These are phyloP conservation scores for Eucalyptus marginata DNA, from an alignment of 345 rosid species.

Conservation along the genomic window DNA sequence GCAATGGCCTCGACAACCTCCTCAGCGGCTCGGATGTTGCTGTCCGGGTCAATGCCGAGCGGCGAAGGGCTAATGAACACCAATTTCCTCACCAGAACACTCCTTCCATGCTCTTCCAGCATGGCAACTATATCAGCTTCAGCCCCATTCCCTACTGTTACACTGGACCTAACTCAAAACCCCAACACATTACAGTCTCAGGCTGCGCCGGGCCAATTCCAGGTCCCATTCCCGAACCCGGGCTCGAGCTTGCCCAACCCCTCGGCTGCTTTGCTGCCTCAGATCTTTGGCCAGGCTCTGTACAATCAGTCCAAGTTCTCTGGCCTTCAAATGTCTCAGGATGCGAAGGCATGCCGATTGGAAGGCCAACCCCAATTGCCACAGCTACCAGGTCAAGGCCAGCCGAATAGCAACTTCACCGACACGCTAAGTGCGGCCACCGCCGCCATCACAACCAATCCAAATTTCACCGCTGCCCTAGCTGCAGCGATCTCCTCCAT, in stretches of 20 bases:
- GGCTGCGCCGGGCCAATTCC: slow-evolving; percentile 22
- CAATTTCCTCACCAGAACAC: slow-evolving; percentile 57
- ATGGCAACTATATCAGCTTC: slow-evolving; percentile 95
- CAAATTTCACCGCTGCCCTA: slow-evolving; percentile 57
- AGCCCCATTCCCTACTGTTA: slow-evolving; percentile 93
- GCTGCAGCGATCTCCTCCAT: slow-evolving; percentile 56
- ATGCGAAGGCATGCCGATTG: slow-evolving; percentile 8
- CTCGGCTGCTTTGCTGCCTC: slow-evolving; percentile 34
- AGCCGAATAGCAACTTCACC: background rate
- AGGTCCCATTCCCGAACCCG: slow-evolving; percentile 27
- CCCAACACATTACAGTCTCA: slow-evolving; percentile 25
- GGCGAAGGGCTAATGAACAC: slow-evolving; percentile 65
- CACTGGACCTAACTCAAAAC: slow-evolving; percentile 66
- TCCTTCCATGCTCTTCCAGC: slow-evolving; percentile 86
- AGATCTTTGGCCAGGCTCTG: slow-evolving; percentile 47
- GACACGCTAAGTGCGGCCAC: background rate
- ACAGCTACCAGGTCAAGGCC: background rate
- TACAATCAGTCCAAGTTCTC: slow-evolving; percentile 53
- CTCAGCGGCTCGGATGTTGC: slow-evolving; percentile 71
- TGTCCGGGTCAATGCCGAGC: slow-evolving; percentile 80
- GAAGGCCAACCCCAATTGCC: background rate
- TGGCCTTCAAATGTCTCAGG: slow-evolving; percentile 51
- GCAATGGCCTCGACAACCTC: slow-evolving; percentile 91
- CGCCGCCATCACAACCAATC: slow-evolving; percentile 40
- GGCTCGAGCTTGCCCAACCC: slow-evolving; percentile 2